Base-by-base conservation (phyloP, 2,329 filamentous ascomycete genomes). In the Akanthomyces muscarius region DNA sequence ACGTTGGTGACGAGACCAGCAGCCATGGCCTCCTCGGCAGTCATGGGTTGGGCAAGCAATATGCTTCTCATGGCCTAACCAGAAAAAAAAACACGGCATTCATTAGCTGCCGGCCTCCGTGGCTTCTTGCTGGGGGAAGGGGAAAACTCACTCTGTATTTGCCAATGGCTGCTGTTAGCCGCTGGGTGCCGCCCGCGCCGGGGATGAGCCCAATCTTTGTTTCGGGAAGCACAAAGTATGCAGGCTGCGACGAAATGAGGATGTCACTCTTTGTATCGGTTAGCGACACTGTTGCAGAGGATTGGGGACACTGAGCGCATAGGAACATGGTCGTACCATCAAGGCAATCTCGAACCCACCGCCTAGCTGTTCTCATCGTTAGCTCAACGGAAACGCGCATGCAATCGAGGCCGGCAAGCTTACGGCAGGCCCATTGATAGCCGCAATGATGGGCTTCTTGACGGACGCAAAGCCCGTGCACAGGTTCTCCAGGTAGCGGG, bases 291-390 rank as follows among this genome's bases (percentile, higher is more conserved):
- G 18, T 18, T 36, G 4, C 25, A 36, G 18, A n/a, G 16, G 8
- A 13, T 8, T 44, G 30, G 10, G 21, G 21, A 21, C 21, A 21
- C 21, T 21, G 44, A 23, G 14, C 16, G 16, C 21, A 45, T 16
- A 13, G 33, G 36, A 36, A n/a, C 16, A 21, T 71, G 28, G 72
- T 69, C 50, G 68, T 70, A 76, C 74, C 47, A 71, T 71, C 25
- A 79, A 67, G 1, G 76, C 76, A 47, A 80, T 66, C 63, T 79
- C 78, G 54, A 76, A 79, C 6, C 77, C 77, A 1, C 77, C 77
- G 23, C 78, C 77, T 25, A 79, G 71, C 75, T 75, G 47, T 62
- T 55, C 38, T 3, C 36, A n/a, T 18, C 5, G 38, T 36, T 38
- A 63, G 54, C 21, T 25, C 33, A 36, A 11, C 10, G 33, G 33